Percentiles rank a stretch among this genome's conserved stretches.
Evolutionary conservation across 2,329 filamentous ascomycete species (phyloP).

Genomic region (Calonectria ilicicola): DNA sequence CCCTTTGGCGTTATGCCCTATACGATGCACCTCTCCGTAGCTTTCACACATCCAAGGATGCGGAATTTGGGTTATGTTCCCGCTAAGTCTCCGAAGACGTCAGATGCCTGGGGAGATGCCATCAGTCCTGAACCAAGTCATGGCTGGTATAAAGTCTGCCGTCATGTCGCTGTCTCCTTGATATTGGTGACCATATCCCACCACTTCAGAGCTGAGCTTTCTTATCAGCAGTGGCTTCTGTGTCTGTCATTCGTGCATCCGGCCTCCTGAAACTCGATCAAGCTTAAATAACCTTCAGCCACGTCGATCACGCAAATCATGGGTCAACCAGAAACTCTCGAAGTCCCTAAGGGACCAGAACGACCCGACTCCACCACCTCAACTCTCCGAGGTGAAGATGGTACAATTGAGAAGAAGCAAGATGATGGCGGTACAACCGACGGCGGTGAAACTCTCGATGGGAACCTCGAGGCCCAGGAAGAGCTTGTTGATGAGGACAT

Average conservation of each 20-base stretch:
- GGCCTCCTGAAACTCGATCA: conserved; percentile 15
- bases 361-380: conserved; percentile 45
- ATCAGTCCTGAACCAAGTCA: neutral
- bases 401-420: conserved; percentile 39
- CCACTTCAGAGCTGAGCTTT: conserved; percentile 20
- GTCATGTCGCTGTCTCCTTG: conserved; percentile 19
- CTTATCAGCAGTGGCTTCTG: conserved; percentile 11
- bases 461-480: conserved; percentile 24
- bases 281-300: conserved; percentile 27
- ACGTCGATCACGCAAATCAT: conserved; percentile 2
- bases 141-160: conserved; percentile 35
- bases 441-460: conserved; percentile 32
- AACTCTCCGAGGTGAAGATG: conserved; percentile 45
- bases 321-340: conserved; percentile 29
- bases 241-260: neutral
- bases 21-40: conserved; percentile 13
- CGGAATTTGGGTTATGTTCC: conserved; percentile 36
- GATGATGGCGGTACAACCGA: conserved; percentile 38
- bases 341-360: conserved; percentile 36
- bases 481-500: conserved; percentile 44
- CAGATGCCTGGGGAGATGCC: conserved; percentile 16
- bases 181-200: conserved; percentile 16
- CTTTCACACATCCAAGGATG: conserved; percentile 11
- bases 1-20: conserved; percentile 37
- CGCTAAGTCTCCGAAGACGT: conserved; percentile 33